phyloP scores from a whole-genome alignment of 495 filamentous ascomycete genomes.

The Penicilliopsis zonata region DNA sequence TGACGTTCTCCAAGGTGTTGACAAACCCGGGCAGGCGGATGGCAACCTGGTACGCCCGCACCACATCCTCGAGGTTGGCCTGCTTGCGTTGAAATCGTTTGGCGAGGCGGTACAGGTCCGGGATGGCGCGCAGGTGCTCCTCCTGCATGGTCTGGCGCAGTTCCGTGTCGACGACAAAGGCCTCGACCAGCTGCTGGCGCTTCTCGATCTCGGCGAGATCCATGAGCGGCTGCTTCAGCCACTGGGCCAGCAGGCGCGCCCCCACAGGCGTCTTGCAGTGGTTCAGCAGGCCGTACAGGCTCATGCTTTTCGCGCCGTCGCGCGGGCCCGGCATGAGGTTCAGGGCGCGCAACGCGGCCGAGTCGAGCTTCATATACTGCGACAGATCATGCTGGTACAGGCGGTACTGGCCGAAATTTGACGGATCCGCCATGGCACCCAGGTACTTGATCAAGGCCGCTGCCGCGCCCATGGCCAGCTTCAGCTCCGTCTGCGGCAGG shows the following conservation, averaged over 20 bases:
- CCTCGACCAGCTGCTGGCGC: constrained; percentile 88
- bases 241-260: constrained; percentile 82
- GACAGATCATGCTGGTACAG: constrained; percentile 95
- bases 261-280: constrained; percentile 96
- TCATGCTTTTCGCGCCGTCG: constrained; percentile 97
- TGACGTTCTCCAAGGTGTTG: constrained; percentile 76
- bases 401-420: constrained; percentile 94
- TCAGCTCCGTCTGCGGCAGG: constrained; percentile 84
- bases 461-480: constrained; percentile 92
- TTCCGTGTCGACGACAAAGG: constrained; percentile 88
- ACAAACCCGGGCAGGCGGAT: constrained; percentile 88
- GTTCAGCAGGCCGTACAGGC: constrained; percentile 83
- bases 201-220: constrained; percentile 78
- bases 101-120: constrained; percentile 84
- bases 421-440: constrained; percentile 76
- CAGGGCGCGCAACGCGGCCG: constrained; percentile 82
- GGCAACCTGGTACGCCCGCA: constrained; percentile 86
- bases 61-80: constrained; percentile 90
- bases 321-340: constrained; percentile 95
- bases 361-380: constrained; percentile 98
- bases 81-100: constrained; percentile 89
- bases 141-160: constrained; percentile 96
- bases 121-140: constrained; percentile 86
- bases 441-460: constrained; percentile 92
- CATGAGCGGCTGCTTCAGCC: constrained; percentile 98